Conservation (phyloP, 768 basidiomycete genomes). For the Hygrophorus russula region DNA sequence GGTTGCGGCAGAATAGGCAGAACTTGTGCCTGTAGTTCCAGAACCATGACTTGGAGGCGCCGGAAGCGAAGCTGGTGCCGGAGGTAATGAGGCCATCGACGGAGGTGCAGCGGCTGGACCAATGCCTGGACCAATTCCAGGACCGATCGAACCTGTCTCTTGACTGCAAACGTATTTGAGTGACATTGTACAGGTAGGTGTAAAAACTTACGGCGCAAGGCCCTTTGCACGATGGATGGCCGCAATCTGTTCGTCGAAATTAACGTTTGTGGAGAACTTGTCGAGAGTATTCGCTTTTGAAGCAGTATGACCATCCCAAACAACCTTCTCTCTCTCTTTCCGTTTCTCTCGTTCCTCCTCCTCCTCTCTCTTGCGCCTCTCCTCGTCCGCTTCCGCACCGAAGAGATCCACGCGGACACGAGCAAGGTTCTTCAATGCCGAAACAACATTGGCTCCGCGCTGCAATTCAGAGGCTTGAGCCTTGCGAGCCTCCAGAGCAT, state of each 20-base stretch:
- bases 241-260: constrained; percentile 96
- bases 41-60: constrained; percentile 45
- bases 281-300: constrained; percentile 86
- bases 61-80: constrained; percentile 64
- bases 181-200: constrained; percentile 3
- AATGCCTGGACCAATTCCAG: constrained; percentile 69
- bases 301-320: constrained; percentile 98
- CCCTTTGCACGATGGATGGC: constrained; percentile 92
- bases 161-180: constrained; percentile 32
- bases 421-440: constrained; percentile 87
- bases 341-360: constrained; percentile 73
- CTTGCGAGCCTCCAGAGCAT: constrained; percentile 79
- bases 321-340: constrained; percentile 87
- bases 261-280: constrained; percentile 88
- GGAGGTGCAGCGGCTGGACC: constrained; percentile 70
- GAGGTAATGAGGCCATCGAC: constrained; percentile 53
- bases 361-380: constrained; percentile 76
- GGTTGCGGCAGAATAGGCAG: constrained; percentile 71
- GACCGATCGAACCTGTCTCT: constrained; percentile 45
- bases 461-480: constrained; percentile 82
- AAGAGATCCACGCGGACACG: constrained; percentile 97
- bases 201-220: constrained; percentile 61
- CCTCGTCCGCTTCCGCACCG: constrained; percentile 89
- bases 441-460: constrained; percentile 87
- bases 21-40: constrained; percentile 20